Conservation (phyloP, 768 basidiomycete species). For the Tylopilus sp. region DNA sequence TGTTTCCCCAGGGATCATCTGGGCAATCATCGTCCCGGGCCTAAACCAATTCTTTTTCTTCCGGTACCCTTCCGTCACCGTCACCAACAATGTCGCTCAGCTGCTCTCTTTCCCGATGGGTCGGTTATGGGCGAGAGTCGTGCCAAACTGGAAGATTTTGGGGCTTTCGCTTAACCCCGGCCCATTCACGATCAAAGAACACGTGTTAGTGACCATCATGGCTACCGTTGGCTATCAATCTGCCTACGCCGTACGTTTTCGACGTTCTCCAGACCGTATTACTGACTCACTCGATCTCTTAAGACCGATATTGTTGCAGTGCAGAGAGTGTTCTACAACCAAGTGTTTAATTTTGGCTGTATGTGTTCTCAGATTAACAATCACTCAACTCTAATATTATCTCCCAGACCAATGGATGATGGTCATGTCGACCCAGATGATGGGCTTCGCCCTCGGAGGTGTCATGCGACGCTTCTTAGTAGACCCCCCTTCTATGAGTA, state of each 20-base stretch:
- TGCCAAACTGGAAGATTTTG: slow-evolving; percentile 51
- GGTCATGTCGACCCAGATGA: slow-evolving; percentile 70
- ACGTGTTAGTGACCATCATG: slow-evolving; percentile 70
- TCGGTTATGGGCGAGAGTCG: slow-evolving; percentile 50
- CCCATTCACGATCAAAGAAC: slow-evolving; percentile 73
- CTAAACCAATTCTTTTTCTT: slow-evolving; percentile 80
- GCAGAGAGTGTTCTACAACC: slow-evolving; percentile 64
- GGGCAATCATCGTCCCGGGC: slow-evolving; percentile 63
- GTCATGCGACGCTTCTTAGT: slow-evolving; percentile 61
- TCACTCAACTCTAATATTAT: background rate
- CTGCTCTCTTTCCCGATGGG: slow-evolving; percentile 71
- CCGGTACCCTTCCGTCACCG: slow-evolving; percentile 50
- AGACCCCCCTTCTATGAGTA: slow-evolving; percentile 63
- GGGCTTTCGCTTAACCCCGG: slow-evolving; percentile 70
- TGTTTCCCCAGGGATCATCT: slow-evolving; percentile 32
- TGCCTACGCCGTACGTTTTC: slow-evolving; percentile 17
- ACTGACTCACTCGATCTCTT: background rate
- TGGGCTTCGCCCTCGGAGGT: slow-evolving; percentile 62
- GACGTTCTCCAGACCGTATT: background rate
- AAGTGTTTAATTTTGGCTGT: slow-evolving; percentile 51
- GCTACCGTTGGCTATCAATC: slow-evolving; percentile 44
- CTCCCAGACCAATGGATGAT: slow-evolving; percentile 53
- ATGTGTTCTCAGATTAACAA: slow-evolving; percentile 6
- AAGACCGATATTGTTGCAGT: slow-evolving; percentile 71
- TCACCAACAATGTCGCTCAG: slow-evolving; percentile 62